phyloP scores from a whole-genome alignment of 2,329 filamentous ascomycete species.

The Sporothrix brunneoviolacea region DNA sequence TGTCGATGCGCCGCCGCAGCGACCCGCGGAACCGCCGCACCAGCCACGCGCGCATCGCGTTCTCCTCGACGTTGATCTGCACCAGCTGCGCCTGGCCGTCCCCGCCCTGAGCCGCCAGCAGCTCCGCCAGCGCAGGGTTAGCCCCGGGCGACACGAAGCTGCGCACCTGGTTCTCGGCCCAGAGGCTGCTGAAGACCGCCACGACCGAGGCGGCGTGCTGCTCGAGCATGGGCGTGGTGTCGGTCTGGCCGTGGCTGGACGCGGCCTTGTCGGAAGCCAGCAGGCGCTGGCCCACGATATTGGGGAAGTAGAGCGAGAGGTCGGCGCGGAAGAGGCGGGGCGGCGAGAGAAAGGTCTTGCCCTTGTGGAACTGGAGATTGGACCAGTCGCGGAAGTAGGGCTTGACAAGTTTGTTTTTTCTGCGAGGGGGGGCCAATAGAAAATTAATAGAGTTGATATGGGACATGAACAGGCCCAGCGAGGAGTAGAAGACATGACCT shows the following conservation, averaged over 20 bases:
- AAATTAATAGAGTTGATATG: neutral
- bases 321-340: constrained; percentile 77
- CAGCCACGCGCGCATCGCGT: constrained; percentile 57
- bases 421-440: constrained; percentile 24
- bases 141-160: constrained; percentile 60
- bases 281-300: constrained; percentile 75
- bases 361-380: constrained; percentile 73
- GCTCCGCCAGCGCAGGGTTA: constrained; percentile 63
- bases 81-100: constrained; percentile 58
- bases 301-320: constrained; percentile 85
- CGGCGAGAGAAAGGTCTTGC: constrained; percentile 87
- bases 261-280: constrained; percentile 43
- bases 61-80: constrained; percentile 85
- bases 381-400: constrained; percentile 96
- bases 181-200: constrained; percentile 71
- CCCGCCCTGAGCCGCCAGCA: constrained; percentile 46
- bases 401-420: constrained; percentile 67
- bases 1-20: constrained; percentile 42
- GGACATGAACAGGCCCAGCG: too few relatives aligned
- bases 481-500: too few relatives aligned
- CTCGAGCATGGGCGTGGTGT: constrained; percentile 68
- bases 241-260: constrained; percentile 52
- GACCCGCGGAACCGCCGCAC: constrained; percentile 50
- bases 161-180: constrained; percentile 75
- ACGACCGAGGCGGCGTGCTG: constrained; percentile 60